Conservation (phyloP, 176 grass and related monocot species). For the Poa pratensis region DNA sequence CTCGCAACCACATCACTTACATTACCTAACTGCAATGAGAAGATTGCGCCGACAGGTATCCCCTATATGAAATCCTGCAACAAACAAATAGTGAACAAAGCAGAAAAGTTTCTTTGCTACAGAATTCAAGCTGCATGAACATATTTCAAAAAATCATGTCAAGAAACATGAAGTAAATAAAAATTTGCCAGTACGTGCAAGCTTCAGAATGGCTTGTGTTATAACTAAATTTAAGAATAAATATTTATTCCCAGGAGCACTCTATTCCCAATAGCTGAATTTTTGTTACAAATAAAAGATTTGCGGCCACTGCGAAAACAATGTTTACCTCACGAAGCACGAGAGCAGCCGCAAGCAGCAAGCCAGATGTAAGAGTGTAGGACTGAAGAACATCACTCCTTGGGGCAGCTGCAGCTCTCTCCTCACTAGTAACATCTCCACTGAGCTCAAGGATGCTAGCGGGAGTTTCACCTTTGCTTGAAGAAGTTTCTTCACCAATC, state of each 20-base stretch:
- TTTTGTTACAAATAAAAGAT: background rate
- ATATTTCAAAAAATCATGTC: too few relatives aligned
- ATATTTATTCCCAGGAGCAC: too few relatives aligned
- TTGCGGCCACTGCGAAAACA: background rate
- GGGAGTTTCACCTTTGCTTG: conserved; percentile 16
- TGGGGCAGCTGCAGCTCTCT: conserved; percentile 34
- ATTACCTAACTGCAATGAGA: too few relatives aligned
- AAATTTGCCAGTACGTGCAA: background rate
- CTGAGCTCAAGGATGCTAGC: conserved; percentile 20
- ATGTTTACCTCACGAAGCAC: conserved; percentile 69
- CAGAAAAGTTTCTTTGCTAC: too few relatives aligned
- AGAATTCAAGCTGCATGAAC: too few relatives aligned
- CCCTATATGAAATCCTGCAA: too few relatives aligned
- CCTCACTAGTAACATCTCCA: conserved; percentile 17
- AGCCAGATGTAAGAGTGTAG: conserved; percentile 63
- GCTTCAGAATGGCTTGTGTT: background rate
- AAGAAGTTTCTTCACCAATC: conserved; percentile 37
- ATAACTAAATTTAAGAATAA: too few relatives aligned
- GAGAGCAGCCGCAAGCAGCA: conserved; percentile 54
- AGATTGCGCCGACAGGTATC: too few relatives aligned
- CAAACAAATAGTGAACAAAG: too few relatives aligned
- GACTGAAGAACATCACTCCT: conserved; percentile 77
- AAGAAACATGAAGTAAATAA: too few relatives aligned
- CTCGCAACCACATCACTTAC: too few relatives aligned
- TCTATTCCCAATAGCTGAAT: background rate